A percentile compares a stretch with the other conserved stretches of the same genome.
These are phyloP conservation scores for Coniochaeta pulveracea DNA, from an alignment of 2,329 filamentous ascomycete genomes.

Conservation along the genomic window DNA sequence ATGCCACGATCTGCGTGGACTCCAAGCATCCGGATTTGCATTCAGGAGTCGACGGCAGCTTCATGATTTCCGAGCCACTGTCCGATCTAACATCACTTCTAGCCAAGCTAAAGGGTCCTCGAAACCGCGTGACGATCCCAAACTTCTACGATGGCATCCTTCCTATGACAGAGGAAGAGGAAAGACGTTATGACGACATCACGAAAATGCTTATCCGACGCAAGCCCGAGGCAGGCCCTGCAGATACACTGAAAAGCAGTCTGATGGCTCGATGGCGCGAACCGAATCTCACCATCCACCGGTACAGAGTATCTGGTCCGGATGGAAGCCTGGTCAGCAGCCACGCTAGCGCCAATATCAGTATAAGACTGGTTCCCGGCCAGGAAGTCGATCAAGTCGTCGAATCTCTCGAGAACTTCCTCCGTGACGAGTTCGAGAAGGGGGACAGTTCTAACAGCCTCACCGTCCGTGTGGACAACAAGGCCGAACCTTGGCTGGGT, in stretches of 20 bases:
- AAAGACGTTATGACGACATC: slow-evolving; percentile 75
- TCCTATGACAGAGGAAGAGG: slow-evolving; percentile 62
- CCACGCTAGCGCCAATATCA: slow-evolving; percentile 78
- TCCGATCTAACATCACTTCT: slow-evolving; percentile 83
- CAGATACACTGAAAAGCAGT: slow-evolving; percentile 65
- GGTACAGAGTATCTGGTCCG: slow-evolving; percentile 84
- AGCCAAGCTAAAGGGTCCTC: slow-evolving; percentile 67
- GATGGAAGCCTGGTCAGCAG: slow-evolving; percentile 88
- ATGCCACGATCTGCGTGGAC: slow-evolving; percentile 81
- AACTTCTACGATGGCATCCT: slow-evolving; percentile 82
- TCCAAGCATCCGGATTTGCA: slow-evolving; percentile 83
- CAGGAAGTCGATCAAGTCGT: slow-evolving; percentile 78
- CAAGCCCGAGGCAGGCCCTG: slow-evolving; percentile 47
- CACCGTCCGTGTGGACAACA: slow-evolving; percentile 76
- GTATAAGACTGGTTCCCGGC: slow-evolving; percentile 83
- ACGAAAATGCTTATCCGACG: slow-evolving; percentile 62
- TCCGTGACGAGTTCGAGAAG: slow-evolving; percentile 58
- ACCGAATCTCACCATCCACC: slow-evolving; percentile 86
- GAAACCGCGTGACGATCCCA: slow-evolving; percentile 75
- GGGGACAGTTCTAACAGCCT: slow-evolving; percentile 75
- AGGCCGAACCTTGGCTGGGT: slow-evolving; percentile 92
- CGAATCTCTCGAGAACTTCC: slow-evolving; percentile 51
- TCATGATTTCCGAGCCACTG: slow-evolving; percentile 79
- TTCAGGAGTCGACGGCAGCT: slow-evolving; percentile 91
- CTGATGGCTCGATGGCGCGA: slow-evolving; percentile 94